These are phyloP conservation scores for Penicillium capsulatum DNA, from an alignment of 2,329 filamentous ascomycete genomes.

Conservation along the genomic window DNA sequence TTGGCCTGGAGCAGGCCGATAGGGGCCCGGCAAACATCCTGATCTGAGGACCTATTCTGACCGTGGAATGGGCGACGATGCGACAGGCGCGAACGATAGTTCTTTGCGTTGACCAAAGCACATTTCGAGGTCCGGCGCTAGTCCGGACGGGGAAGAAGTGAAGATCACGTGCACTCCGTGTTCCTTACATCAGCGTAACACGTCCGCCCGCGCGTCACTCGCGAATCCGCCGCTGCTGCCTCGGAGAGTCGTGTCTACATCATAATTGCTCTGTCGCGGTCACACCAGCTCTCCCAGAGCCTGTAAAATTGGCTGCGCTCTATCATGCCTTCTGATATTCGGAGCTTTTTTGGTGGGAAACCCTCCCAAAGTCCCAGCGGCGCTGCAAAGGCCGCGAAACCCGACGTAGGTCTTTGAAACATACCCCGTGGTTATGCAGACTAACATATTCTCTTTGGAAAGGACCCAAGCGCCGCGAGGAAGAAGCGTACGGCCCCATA, in stretches of 20 bases:
- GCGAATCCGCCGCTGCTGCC: neutral
- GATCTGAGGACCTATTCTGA: slow-evolving; percentile 34
- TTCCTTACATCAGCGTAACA: slow-evolving; percentile 28
- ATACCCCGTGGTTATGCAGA: no score
- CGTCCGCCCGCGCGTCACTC: slow-evolving; percentile 24
- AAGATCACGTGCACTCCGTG: slow-evolving; percentile 22
- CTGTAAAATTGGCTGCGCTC: neutral
- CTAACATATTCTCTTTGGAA: no score
- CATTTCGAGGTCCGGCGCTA: slow-evolving; percentile 8
- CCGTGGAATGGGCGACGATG: slow-evolving; percentile 7
- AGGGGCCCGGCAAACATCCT: slow-evolving; percentile 36
- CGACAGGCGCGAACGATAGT: slow-evolving; percentile 3
- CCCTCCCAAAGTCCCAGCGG: slow-evolving; percentile 55
- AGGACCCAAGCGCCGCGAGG: slow-evolving; percentile 29
- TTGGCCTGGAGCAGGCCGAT: slow-evolving; percentile 32
- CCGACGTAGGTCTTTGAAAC: neutral
- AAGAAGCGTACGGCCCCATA: slow-evolving; percentile 33
- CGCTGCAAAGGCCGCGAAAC: slow-evolving; percentile 8
- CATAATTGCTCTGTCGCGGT: neutral
- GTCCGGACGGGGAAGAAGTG: slow-evolving; percentile 13
- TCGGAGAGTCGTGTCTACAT: neutral
- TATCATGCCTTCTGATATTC: slow-evolving; percentile 77
- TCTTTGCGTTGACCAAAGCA: no score
- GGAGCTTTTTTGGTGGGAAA: slow-evolving; percentile 83
- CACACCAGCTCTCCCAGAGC: neutral